A percentile compares a stretch with the other conserved stretches of the same genome.
Evolutionary conservation across 129 eudicot species (phyloP).

Genomic region (sunflower (Helianthus annuus)): HanXRQr2.0-SUNRISE NC_035440.2:20618075-20618574

Average conservation of each 20-base stretch:
- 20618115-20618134: slow-evolving; percentile 96
- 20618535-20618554: slow-evolving; percentile 99
- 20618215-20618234: background rate
- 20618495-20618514: slow-evolving; percentile 97
- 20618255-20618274: slow-evolving; percentile 92
- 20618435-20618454: slow-evolving; percentile 2
- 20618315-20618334: slow-evolving; percentile 87
- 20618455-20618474: slow-evolving; percentile 35
- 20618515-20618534: slow-evolving; percentile 89
- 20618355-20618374: slow-evolving; percentile 88
- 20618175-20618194: slow-evolving; percentile 4
- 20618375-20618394: slow-evolving; percentile 86
- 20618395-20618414: slow-evolving; percentile 68
- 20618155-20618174: slow-evolving; percentile 74
- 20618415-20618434: slow-evolving; percentile 23
- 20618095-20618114: slow-evolving; percentile 88
- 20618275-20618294: slow-evolving; percentile 98
- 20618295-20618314: slow-evolving; percentile 88
- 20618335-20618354: slow-evolving; percentile 94
- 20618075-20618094: slow-evolving; percentile 77
- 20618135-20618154: slow-evolving; percentile 95
- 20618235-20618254: slow-evolving; percentile 38
- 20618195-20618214: background rate
- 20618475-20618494: slow-evolving; percentile 99
- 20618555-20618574: slow-evolving; percentile 93